A percentile compares a stretch with the other conserved stretches of the same genome.
These are phyloP conservation scores for Hypoxylon crocopeplum DNA, from an alignment of 495 filamentous ascomycete species.

Conservation along the genomic window DNA sequence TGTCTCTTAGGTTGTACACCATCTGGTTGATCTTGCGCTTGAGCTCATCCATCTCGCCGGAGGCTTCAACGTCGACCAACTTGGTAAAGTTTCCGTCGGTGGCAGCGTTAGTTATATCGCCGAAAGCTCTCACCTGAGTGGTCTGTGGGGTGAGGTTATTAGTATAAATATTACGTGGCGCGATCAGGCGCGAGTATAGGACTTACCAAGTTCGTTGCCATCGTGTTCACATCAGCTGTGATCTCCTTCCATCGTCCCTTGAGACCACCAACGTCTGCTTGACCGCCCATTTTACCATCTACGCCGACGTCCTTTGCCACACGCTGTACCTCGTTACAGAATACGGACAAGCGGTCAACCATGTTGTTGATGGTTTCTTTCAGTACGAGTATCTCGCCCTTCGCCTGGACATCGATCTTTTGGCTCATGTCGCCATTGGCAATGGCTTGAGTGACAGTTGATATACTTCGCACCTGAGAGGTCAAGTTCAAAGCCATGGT, in stretches of 20 bases:
- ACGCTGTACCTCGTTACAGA: conserved; percentile 95
- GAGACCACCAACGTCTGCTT: conserved; percentile 93
- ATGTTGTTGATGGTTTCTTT: conserved; percentile 99
- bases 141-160: conserved; percentile 55
- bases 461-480: conserved; percentile 87
- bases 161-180: neutral
- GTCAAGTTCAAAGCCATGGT: conserved; percentile 97
- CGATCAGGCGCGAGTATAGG: neutral
- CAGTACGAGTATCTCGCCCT: conserved; percentile 90
- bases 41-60: conserved; percentile 98
- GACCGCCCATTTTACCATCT: conserved; percentile 98
- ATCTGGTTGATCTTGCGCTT: conserved; percentile 99
- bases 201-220: conserved; percentile 87
- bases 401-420: conserved; percentile 94
- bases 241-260: conserved; percentile 98
- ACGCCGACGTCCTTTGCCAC: conserved; percentile 98
- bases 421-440: conserved; percentile 91
- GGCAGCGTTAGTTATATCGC: conserved; percentile 95
- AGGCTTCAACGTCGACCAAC: conserved; percentile 96
- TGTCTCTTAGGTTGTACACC: conserved; percentile 94
- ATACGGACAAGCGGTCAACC: conserved; percentile 94
- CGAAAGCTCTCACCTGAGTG: conserved; percentile 96
- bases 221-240: conserved; percentile 96
- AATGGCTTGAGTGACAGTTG: conserved; percentile 96
- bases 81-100: conserved; percentile 97